Percentiles rank a stretch among this genome's conserved stretches.
Evolutionary conservation across 768 basidiomycete genomes (phyloP).

Genomic region (Chalciporus piperatus): DNA sequence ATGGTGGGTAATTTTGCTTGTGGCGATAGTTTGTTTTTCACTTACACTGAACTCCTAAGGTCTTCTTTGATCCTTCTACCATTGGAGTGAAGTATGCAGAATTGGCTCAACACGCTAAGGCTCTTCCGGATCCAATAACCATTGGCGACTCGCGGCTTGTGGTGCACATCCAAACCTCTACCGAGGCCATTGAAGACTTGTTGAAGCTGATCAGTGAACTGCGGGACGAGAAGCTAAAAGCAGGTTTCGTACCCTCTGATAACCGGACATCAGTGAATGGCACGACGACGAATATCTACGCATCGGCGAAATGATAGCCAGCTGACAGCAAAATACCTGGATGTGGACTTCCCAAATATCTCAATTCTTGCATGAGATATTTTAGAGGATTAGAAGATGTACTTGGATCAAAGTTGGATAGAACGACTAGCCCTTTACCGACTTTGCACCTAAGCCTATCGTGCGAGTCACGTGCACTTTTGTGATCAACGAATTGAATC

Average conservation of each 20-base stretch:
- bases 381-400: neutral
- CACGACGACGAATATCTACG: constrained; percentile 7
- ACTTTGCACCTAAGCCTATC: neutral
- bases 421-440: too few species aligned
- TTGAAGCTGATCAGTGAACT: constrained; percentile 59
- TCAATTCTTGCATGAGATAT: neutral
- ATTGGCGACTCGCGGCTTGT: constrained; percentile 78
- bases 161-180: constrained; percentile 82
- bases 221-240: constrained; percentile 63
- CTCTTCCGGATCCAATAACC: constrained; percentile 66
- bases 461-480: constrained; percentile 20
- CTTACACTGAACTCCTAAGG: constrained; percentile 37
- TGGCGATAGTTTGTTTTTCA: neutral
- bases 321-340: neutral
- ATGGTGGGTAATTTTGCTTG: constrained; percentile 57
- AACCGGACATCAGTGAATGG: neutral
- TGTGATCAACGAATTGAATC: neutral
- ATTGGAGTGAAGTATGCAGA: constrained; percentile 69
- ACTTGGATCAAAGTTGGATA: too few species aligned
- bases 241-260: constrained; percentile 37
- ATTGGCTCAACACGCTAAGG: constrained; percentile 58
- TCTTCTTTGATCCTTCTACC: constrained; percentile 78
- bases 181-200: constrained; percentile 79
- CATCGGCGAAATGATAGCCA: neutral
- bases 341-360: neutral